Base-by-base conservation (phyloP, 2,329 filamentous ascomycete genomes). In the Xylariaceae sp. region DNA sequence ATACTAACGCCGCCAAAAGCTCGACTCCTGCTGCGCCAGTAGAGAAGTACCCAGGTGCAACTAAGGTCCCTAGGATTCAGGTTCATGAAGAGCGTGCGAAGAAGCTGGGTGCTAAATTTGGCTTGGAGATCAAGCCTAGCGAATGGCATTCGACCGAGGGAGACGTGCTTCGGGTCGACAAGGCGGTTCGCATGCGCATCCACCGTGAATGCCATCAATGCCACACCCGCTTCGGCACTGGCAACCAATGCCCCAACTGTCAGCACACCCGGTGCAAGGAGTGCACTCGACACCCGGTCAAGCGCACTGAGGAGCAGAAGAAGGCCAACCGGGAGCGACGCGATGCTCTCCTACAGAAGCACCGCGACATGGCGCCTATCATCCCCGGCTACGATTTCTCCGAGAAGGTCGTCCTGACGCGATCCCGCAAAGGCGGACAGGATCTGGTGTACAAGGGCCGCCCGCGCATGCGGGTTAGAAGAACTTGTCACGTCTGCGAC, bases 201-300 rank as follows among this genome's bases (percentile, higher is more conserved):
- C 82, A 84, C 56, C 76, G 80, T 46, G 80, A 74, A 42, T 95
- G 89, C 59, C 89, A 94, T 60, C 71, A 75, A 46, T 95, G 89
- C 64, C 74, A 79, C 38, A 75, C 80, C 11, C 73, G 74, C 16
- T 94, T 90, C 56, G 80, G 82, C 36, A 59, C 72, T 14, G 75
- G 80, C 49, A 87, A 81, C 61, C 68, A 81, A 39, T 94, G 89
- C 60, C 59, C 70, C 44, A 75, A 75, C 45, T 95, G 89, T 64
- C 72, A 83, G 47, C 89, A 95, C 61, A 67, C 68, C 29, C 77
- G 85, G 45, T 95, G 89, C 72, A 82, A 76, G 52, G 78, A 83
- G 51, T 95, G 89, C 57, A 75, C 77, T 18, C 77, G 85, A 35
- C 76, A 82, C 49, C 88, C 88, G 21, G 66, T 73, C 33, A 78